Evolutionary conservation across 2,329 filamentous ascomycete species (phyloP).

Genomic region (Calonectria henricotiae): DNA sequence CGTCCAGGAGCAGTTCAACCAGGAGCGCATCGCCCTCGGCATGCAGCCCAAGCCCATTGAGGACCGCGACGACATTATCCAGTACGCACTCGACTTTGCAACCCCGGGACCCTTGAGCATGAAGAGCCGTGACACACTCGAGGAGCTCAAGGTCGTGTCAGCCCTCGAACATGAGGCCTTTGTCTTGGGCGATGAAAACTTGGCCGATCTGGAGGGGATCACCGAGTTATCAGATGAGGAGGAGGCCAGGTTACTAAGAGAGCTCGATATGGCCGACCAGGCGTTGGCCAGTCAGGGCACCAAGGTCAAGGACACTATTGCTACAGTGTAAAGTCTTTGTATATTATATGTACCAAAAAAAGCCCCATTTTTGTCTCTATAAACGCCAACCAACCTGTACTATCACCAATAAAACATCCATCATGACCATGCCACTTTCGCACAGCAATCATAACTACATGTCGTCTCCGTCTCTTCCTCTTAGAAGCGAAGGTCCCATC

Average conservation of each 20-base stretch:
- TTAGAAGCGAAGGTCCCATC: conserved; percentile 78
- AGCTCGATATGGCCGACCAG: conserved; percentile 55
- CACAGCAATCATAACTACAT: neutral
- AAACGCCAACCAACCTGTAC: conserved; percentile 51
- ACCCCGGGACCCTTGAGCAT: conserved; percentile 60
- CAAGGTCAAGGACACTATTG: conserved; percentile 40
- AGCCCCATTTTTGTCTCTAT: conserved; percentile 42
- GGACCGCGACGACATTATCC: conserved; percentile 59
- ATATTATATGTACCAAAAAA: conserved; percentile 54
- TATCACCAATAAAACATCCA: conserved; percentile 45
- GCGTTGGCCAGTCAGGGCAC: conserved; percentile 31
- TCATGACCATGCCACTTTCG: conserved; percentile 42
- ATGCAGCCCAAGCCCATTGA: conserved; percentile 64
- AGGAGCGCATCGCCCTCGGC: conserved; percentile 77
- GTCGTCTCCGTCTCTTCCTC: conserved; percentile 9
- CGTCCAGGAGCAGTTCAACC: conserved; percentile 77
- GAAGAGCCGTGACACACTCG: conserved; percentile 58
- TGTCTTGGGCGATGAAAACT: conserved; percentile 62
- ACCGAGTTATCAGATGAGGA: conserved; percentile 62
- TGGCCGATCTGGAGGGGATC: conserved; percentile 59
- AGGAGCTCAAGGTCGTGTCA: conserved; percentile 60
- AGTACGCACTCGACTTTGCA: conserved; percentile 62
- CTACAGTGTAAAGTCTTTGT: conserved; percentile 48
- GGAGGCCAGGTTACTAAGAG: conserved; percentile 54
- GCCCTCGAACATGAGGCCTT: conserved; percentile 61